Evolutionary conservation across 1,284 basidiomycete genomes (phyloP).

Genomic region (Hemileia vastatrix): DNA sequence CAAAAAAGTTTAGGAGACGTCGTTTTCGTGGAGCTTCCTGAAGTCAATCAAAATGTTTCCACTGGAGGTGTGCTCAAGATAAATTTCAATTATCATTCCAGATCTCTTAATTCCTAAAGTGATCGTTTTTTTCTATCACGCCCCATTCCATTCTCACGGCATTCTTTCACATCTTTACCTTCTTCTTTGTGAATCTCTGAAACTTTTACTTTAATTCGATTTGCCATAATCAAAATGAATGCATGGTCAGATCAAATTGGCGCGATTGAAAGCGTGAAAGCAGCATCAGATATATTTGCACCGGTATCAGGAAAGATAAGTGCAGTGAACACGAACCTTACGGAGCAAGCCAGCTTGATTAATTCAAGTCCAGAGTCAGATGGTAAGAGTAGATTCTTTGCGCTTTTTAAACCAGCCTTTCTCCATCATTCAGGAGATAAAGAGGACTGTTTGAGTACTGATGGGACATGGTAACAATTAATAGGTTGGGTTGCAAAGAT

Average conservation of each 20-base stretch:
- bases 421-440: neutral
- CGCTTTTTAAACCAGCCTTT: neutral
- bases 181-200: neutral
- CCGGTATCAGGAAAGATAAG: constrained; percentile 38
- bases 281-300: constrained; percentile 75
- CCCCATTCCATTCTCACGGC: neutral
- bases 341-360: constrained; percentile 37
- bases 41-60: constrained; percentile 57
- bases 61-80: constrained; percentile 59
- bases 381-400: constrained; percentile 28
- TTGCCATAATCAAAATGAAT: neutral
- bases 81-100: constrained; percentile 34
- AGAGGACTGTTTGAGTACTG: too few relatives aligned
- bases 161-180: neutral
- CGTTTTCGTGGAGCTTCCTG: constrained; percentile 88
- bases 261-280: constrained; percentile 95
- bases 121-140: neutral
- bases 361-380: constrained; percentile 41
- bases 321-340: constrained; percentile 37
- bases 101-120: neutral
- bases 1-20: constrained; percentile 90
- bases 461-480: neutral
- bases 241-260: constrained; percentile 69
- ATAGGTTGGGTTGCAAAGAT: constrained; percentile 7
- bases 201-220: neutral